phyloP scores from a whole-genome alignment of 257 asterid species.

The Rehmannia glutinosa region DNA sequence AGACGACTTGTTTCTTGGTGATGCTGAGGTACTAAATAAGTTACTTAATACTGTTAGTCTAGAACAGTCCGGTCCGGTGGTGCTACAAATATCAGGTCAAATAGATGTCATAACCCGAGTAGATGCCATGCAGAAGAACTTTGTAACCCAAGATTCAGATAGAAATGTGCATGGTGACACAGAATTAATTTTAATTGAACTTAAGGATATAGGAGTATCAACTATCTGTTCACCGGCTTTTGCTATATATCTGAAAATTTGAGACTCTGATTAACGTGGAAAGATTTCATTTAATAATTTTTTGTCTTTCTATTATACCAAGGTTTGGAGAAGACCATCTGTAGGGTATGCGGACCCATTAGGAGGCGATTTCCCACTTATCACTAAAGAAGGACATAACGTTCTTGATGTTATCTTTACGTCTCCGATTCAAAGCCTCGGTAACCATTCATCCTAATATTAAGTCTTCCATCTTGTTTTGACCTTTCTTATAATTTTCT shows the following conservation, averaged over 20 bases:
- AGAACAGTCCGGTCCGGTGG: too few species aligned
- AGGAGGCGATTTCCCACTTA: constrained; percentile 66
- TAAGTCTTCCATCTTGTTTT: neutral
- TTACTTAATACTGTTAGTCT: too few species aligned
- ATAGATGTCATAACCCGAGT: too few species aligned
- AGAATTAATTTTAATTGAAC: too few species aligned
- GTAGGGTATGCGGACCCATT: constrained; percentile 59
- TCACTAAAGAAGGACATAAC: constrained; percentile 67
- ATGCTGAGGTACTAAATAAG: constrained; percentile 65
- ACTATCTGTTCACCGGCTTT: too few species aligned
- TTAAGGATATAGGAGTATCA: too few species aligned
- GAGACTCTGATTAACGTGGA: neutral
- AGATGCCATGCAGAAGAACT: too few species aligned
- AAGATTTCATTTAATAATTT: too few species aligned
- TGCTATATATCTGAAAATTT: neutral
- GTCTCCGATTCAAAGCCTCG: constrained; percentile 63
- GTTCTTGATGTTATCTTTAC: constrained; percentile 72
- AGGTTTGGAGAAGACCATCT: constrained; percentile 77
- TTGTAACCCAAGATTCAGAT: too few species aligned
- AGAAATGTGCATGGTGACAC: too few species aligned
- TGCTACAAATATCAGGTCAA: too few species aligned
- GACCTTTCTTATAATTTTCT: neutral
- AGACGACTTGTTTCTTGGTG: constrained; percentile 79
- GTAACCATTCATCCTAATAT: constrained; percentile 27
- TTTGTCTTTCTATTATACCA: neutral